Base-by-base conservation (phyloP, 2,329 filamentous ascomycete species). In the Sordariomycetes sp. region DNA sequence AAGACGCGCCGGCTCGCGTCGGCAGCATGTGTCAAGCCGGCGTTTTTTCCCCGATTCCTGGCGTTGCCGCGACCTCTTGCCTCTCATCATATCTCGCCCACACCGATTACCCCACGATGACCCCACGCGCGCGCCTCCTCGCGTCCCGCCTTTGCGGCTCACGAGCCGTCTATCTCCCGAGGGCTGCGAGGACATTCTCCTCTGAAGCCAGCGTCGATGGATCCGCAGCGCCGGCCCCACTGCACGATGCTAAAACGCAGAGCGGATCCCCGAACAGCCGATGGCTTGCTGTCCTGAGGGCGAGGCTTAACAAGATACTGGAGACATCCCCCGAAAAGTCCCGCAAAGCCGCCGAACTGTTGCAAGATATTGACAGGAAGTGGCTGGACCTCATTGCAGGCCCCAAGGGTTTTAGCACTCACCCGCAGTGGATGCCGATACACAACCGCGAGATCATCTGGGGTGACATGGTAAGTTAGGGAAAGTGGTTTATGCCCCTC, bases 381-480 rank as follows among this genome's bases (percentile, higher is more conserved):
- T 94, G 90, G 90, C 76, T 87, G 51, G 81, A 83, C 63, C 72
- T 94, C 59, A 72, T 88, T 34, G 88, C 86, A 0, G 89, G 88
- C 0, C 84, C 83, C 59, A 87, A 93, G 65, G 89, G 90, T 0
- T 95, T 85, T 68, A 70, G 94, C 62, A 88, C 85, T 0, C 79
- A 76, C 12, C 59, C 60, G 50, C 75, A 78, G 60, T 78, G 80
- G 63, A 76, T 83, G 55, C 81, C 88, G 0, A 67, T 93, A 37
- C 81, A 83, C 62, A 75, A 79, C 57, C 85, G 89, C 60, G 77
- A 79, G 62, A 86, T 95, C 25, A 84, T 83, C 0, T 95, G 89
- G 90, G 91, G 90, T 34, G 90, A 96, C 69, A 90, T 91, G 87
- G 89, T 90, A 73, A 71, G 74, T 63, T 69, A 72, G 63, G 69